Evolutionary conservation across 2,329 filamentous ascomycete species (phyloP).

Genomic region (Penicillium sp.): DNA sequence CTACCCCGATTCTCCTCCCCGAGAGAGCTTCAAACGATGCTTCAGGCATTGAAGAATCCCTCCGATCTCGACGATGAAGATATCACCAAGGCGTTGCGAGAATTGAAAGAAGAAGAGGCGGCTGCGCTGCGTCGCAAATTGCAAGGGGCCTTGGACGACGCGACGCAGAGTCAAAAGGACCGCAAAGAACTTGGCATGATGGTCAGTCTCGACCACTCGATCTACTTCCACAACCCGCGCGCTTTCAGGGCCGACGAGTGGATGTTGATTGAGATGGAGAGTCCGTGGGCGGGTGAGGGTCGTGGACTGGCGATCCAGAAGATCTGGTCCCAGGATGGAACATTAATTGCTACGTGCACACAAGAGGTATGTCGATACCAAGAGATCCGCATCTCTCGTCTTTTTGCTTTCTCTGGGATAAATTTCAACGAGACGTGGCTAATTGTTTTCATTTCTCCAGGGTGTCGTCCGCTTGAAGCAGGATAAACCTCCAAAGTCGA

Average conservation of each 20-base stretch:
- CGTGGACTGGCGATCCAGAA: conserved; percentile 45
- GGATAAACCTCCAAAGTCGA: conserved; percentile 30
- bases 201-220: conserved; percentile 47
- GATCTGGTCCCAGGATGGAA: conserved; percentile 46
- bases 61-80: conserved; percentile 40
- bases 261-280: conserved; percentile 47
- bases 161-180: conserved; percentile 20
- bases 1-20: conserved; percentile 66
- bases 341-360: conserved; percentile 45
- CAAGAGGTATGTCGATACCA: conserved; percentile 41
- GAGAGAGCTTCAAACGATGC: conserved; percentile 34
- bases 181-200: conserved; percentile 44
- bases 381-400: background rate
- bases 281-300: conserved; percentile 47
- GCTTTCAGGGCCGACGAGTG: conserved; percentile 47
- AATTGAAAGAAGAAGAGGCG: conserved; percentile 39
- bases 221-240: conserved; percentile 47
- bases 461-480: conserved; percentile 45
- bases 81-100: conserved; percentile 35
- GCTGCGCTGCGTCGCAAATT: conserved; percentile 33
- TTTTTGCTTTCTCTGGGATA: background rate
- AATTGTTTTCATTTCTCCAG: conserved; percentile 15
- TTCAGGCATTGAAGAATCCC: conserved; percentile 39
- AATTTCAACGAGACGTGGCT: too few species aligned
- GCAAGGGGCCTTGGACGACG: conserved; percentile 30